Base-by-base conservation (phyloP, 345 rosid genomes). In the Hirschfeldia incana region DNA sequence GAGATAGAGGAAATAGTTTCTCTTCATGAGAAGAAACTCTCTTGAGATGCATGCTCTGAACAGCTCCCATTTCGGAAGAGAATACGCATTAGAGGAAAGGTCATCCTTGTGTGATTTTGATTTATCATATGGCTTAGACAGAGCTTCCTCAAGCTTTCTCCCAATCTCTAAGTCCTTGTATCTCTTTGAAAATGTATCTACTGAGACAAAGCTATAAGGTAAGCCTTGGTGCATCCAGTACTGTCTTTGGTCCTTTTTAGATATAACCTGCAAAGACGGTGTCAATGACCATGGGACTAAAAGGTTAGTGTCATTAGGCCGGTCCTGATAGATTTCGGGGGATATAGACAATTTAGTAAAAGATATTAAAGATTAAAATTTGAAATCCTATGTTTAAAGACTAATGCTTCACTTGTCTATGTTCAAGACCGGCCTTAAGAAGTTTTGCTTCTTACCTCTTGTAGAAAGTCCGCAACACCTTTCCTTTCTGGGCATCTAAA, bases 391-490 rank as follows among this genome's bases (percentile, higher is more conserved):
- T 34, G 37, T 6, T 33, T 33, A 33, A 21, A 21, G 21, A 21
- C 32, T 4, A 29, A 29, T 29, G 32, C 2, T 29, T 29, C 32
- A 29, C 32, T 29, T 29, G 32, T 4, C 32, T 29, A 2, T 29
- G 37, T 34, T 34, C 37, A 37, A 3, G 12, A 39, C 4, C 46
- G 12, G 46, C 12, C 12, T 39, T 9, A 39, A 57, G 27, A 63
- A 44, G 6, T 57, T 57, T 55, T 13, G 10, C 4, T 17, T 26
- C 17, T 68, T 84, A 93, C 94, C 80, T 93, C 98, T 73, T 91
- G 97, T 67, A 93, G 84, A 87, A 93, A 91, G 74, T 93, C 98
- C 7, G 98, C 94, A 5, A 85, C 89, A 4, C 90, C 92, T 83
- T 93, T 91, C 76, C 98, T 90, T 16, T 87, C 89, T 6, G 94